Evolutionary conservation across 768 basidiomycete genomes (phyloP), one percentile per base, ranked within the genome.

Genomic region (Agaricus subrufescens): DNA sequence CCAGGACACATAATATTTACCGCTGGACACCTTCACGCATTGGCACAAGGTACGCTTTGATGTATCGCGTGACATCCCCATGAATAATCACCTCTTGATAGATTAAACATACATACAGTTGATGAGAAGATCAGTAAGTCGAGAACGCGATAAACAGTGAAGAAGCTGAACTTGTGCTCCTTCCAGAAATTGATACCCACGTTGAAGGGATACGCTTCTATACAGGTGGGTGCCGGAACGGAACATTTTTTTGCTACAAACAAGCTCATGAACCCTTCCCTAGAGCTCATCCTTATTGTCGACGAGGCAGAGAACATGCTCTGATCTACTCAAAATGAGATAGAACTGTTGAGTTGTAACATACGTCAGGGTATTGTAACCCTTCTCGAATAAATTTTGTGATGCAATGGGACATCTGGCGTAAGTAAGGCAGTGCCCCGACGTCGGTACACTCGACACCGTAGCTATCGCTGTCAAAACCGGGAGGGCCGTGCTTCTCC

Each of bases 41-140:
- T 12, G 66, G 67, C 30, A 67, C 65, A 3, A 67, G 62, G 68
- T 69, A 48, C 6, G 58, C 52, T 15, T 25, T 30, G 14, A 23
- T 12, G 3, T 23, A 19, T 14, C 31, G 9, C 15, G 9, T 11
- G 6, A 15, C 39, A 14, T 37, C 4, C 31, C 23, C 43, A 3
- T 15, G 57, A 7, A 45, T 27, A 14, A n/a, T 54, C 11, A 46
- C 12, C 23, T 39, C 1, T 39, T n/a, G n/a, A 29, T 44, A 69
- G 68, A 45, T 39, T 65, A 1, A 67, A 67, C 55, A 65, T 65
- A 29, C 68, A 69, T 37, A 69, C 68, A 7, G 65, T 69, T 4
- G 65, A 69, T 39, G 68, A 69, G 52, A 69, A 65, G 55, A 65
- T 69, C 44, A 66, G 68, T 67, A 23, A 51, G 68, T 58, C 40